phyloP scores from a whole-genome alignment of 1,284 basidiomycete genomes.

The Grifola frondosa region DNA sequence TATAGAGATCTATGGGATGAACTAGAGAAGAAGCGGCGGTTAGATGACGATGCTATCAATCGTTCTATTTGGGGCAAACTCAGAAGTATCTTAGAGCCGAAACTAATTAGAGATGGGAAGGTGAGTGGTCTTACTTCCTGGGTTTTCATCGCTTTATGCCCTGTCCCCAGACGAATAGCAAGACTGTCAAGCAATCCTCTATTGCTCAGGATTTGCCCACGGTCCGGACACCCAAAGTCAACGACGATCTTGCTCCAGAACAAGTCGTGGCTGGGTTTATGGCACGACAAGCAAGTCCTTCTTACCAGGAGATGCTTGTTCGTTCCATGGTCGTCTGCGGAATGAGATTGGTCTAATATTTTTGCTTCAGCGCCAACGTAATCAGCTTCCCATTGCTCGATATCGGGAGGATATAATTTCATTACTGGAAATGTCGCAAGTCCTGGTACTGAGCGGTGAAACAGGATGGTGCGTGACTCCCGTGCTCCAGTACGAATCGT shows the following conservation, averaged over 20 bases:
- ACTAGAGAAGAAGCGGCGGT: conserved; percentile 68
- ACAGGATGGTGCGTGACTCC: conserved; percentile 81
- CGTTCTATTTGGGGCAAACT: conserved; percentile 72
- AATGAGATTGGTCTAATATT: neutral
- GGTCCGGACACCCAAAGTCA: conserved; percentile 14
- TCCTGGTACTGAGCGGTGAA: conserved; percentile 94
- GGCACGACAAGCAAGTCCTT: conserved; percentile 55
- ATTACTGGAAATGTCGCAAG: conserved; percentile 76
- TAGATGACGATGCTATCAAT: conserved; percentile 64
- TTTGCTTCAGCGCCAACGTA: conserved; percentile 58
- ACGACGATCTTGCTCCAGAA: conserved; percentile 37
- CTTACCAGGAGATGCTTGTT: conserved; percentile 89
- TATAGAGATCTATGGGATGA: conserved; percentile 95
- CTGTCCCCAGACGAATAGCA: conserved; percentile 28
- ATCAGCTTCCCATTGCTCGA: conserved; percentile 83
- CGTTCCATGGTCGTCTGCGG: conserved; percentile 30
- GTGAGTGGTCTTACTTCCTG: conserved; percentile 32
- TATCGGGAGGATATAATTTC: conserved; percentile 80
- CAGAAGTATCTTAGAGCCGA: conserved; percentile 58
- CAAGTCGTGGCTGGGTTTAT: conserved; percentile 61
- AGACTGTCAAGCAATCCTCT: conserved; percentile 28
- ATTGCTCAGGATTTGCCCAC: conserved; percentile 18
- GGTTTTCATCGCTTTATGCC: neutral
- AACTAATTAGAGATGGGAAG: conserved; percentile 44
- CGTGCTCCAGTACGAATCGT: conserved; percentile 1